Evolutionary conservation across 768 basidiomycete species (phyloP).

Genomic region (Leccinum rimulosum): DNA sequence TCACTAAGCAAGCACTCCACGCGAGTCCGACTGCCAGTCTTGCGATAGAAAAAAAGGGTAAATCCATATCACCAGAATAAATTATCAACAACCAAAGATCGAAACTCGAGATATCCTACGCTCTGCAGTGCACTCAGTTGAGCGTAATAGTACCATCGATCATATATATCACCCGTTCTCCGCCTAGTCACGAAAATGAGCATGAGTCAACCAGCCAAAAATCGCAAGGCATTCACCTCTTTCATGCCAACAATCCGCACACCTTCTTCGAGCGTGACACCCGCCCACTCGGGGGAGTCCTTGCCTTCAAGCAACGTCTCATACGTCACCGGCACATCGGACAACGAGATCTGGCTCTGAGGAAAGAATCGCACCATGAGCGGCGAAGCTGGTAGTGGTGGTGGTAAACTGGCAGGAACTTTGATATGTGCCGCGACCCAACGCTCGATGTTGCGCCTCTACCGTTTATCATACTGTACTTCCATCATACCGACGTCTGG

Average conservation of each 20-base stretch:
- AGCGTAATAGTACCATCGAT: constrained; percentile 38
- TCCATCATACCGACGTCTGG: constrained; percentile 60
- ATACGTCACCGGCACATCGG: constrained; percentile 39
- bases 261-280: constrained; percentile 55
- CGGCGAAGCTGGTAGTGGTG: background rate
- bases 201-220: background rate
- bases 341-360: constrained; percentile 47
- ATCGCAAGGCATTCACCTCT: constrained; percentile 43
- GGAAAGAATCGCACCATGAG: background rate
- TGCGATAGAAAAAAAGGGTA: background rate
- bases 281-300: constrained; percentile 52
- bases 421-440: constrained; percentile 85
- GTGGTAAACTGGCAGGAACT: constrained; percentile 66
- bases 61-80: background rate
- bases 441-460: constrained; percentile 65
- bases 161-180: constrained; percentile 42
- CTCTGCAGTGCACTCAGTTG: constrained; percentile 7
- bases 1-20: too few species aligned
- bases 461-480: constrained; percentile 56
- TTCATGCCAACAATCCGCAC: constrained; percentile 56
- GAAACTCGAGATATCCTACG: background rate
- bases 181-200: constrained; percentile 28
- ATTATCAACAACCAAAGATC: background rate
- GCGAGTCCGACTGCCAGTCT: background rate
- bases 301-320: constrained; percentile 58